Evolutionary conservation across 495 filamentous ascomycete species (phyloP), one percentile per base, ranked within the genome.

Genomic region (Podospora conica): DNA sequence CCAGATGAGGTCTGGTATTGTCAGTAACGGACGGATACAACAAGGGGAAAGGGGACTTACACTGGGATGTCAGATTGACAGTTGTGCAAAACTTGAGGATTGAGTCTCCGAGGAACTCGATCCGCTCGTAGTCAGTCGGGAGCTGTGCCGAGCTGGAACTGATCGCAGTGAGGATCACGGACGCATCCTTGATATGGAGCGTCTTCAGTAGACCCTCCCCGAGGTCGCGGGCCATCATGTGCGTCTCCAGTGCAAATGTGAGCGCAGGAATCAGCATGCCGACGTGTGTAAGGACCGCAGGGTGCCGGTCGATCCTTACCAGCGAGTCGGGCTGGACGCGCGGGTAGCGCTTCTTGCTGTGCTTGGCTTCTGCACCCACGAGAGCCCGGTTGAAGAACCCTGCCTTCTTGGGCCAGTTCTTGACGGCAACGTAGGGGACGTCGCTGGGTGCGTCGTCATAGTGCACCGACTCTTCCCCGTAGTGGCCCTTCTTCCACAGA

Each of bases 31-130:
- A 53, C n/a, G n/a, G n/a, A n/a, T n/a, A n/a, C n/a, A 53, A 68
- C 63, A 6, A 31, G 27, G 12, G 3, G 9, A 11, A 6, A 23
- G 31, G 33, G 23, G 20, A n/a, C 77, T 73, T 73, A 82, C 80
- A 55, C 48, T 85, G 72, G n/a, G 86, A 87, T 63, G 87, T 84
- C 3, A 92, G 81, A 33, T 90, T 85, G 24, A 90, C 75, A 4
- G 87, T 88, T 0, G 88, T 85, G 23, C 84, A 85, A 55, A 88
- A 84, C 70, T 98, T 98, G n/a, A 98, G 82, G 9, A 96, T 82
- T 0, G 85, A 84, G 69, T 98, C 95, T 0, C 95, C 95, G 0
- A 97, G 80, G 70, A 96, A 96, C 74, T 98, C 95, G 1, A 96
- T 81, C 23, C 90, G 83, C 69, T 98, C 90, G 72, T 98, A 98